Percentiles rank a stretch among this genome's conserved stretches.
Evolutionary conservation across 2,329 filamentous ascomycete species (phyloP).

Genomic region (Paraphoma sp.): DNA sequence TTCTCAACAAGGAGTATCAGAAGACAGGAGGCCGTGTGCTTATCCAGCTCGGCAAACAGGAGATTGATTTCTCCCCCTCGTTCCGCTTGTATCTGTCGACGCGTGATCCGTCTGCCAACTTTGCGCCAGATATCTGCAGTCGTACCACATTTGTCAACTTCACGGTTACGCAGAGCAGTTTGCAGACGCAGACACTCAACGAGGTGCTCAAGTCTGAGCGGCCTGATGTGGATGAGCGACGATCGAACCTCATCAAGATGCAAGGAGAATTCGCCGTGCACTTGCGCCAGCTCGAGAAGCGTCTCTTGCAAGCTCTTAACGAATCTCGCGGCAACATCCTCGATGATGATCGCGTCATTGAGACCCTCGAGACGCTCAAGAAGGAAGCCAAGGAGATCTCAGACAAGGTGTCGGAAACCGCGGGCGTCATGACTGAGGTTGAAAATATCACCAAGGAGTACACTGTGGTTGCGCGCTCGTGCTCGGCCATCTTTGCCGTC

Average conservation of each 20-base stretch:
- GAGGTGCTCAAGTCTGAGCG: slow-evolving; percentile 97
- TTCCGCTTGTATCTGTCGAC: slow-evolving; percentile 97
- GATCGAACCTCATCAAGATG: slow-evolving; percentile 96
- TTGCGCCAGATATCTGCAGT: slow-evolving; percentile 96
- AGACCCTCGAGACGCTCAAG: slow-evolving; percentile 96
- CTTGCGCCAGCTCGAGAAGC: slow-evolving; percentile 92
- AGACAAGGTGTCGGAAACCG: slow-evolving; percentile 93
- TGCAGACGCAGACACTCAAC: slow-evolving; percentile 97
- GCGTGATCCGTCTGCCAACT: slow-evolving; percentile 91
- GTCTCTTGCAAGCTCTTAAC: slow-evolving; percentile 91
- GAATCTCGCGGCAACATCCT: slow-evolving; percentile 97
- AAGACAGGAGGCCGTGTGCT: slow-evolving; percentile 97
- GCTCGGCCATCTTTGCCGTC: slow-evolving; percentile 96
- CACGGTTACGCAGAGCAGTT: slow-evolving; percentile 96
- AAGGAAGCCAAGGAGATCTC: slow-evolving; percentile 97
- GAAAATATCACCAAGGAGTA: slow-evolving; percentile 96
- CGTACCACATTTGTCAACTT: slow-evolving; percentile 99
- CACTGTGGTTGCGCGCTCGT: slow-evolving; percentile 89
- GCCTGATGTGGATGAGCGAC: slow-evolving; percentile 93
- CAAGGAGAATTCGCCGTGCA: slow-evolving; percentile 99
- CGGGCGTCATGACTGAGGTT: slow-evolving; percentile 97
- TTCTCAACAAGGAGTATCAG: slow-evolving; percentile 99
- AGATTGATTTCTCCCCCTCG: slow-evolving; percentile 97
- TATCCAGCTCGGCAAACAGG: slow-evolving; percentile 97
- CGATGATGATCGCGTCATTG: slow-evolving; percentile 97